Percentiles rank a stretch among this genome's conserved stretches.
Conservation (phyloP, 164 flowering plant genomes). For the Vitis amurensis region DNA sequence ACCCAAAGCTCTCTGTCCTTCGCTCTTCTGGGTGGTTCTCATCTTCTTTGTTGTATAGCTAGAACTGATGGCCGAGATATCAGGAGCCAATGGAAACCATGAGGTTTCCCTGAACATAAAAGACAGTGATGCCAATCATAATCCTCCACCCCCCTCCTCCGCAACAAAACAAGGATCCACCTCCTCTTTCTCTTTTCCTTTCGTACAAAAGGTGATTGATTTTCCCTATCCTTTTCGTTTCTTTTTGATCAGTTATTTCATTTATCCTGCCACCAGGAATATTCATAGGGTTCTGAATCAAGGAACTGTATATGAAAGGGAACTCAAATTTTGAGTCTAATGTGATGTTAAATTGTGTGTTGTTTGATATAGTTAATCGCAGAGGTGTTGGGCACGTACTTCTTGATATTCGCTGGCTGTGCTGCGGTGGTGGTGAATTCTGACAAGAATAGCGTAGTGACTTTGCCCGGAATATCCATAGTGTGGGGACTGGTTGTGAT, state of each 20-base stretch:
- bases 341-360: too few relatives aligned
- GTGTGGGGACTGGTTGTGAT: conserved; percentile 63
- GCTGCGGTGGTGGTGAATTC: conserved; percentile 48
- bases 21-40: too few relatives aligned
- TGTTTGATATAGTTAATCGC: conserved; percentile 47
- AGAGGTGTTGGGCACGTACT: conserved; percentile 58
- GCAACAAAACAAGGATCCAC: not conserved
- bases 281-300: not conserved
- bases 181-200: conserved; percentile 29
- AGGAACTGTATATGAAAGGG: not conserved
- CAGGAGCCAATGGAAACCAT: conserved; percentile 18
- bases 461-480: conserved; percentile 50
- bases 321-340: not conserved
- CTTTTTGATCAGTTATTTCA: not conserved
- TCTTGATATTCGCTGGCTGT: conserved; percentile 63
- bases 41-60: too few relatives aligned
- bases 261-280: too few relatives aligned
- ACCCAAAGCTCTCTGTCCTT: too few relatives aligned
- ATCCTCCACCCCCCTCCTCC: conserved; percentile 4
- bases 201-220: conserved; percentile 41
- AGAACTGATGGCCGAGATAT: conserved; percentile 27
- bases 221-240: not conserved
- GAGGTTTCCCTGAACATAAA: conserved; percentile 19
- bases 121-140: not conserved
- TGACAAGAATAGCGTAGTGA: conserved; percentile 29